These are phyloP conservation scores for Yamadazyma friedrichii DNA, from an alignment of 1,139 yeast genomes.

Conservation along the genomic window DNA sequence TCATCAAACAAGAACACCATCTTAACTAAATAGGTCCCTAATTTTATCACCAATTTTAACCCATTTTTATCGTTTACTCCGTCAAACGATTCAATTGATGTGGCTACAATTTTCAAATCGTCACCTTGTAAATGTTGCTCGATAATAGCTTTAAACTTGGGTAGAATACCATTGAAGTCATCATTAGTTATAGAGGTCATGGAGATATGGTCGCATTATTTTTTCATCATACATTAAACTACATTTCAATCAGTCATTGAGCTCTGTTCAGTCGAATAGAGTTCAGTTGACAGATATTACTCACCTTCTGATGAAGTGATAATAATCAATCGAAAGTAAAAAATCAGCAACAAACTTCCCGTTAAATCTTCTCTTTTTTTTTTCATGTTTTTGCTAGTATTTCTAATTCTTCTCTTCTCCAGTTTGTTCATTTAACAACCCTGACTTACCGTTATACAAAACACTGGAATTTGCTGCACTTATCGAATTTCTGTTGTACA, in stretches of 20 bases:
- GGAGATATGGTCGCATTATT: background rate
- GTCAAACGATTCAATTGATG: background rate
- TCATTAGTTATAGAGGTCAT: conserved; percentile 12
- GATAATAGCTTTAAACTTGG: background rate
- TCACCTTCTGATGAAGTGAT: too few relatives aligned
- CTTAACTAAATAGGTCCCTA: background rate
- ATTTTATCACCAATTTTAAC: conserved; percentile 6
- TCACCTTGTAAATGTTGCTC: background rate
- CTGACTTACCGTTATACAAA: conserved; percentile 47
- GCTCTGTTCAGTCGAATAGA: too few relatives aligned
- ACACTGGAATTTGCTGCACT: conserved; percentile 46
- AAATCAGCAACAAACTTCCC: too few relatives aligned
- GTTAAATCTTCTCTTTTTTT: too few relatives aligned
- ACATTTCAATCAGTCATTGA: too few relatives aligned
- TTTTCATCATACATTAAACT: conserved; percentile 6
- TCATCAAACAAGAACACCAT: background rate
- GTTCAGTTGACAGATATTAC: too few relatives aligned
- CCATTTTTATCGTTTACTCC: background rate
- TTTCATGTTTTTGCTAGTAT: too few relatives aligned
- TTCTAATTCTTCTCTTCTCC: conserved; percentile 23
- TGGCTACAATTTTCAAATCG: background rate
- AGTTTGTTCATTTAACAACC: conserved; percentile 44
- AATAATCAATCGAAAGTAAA: too few relatives aligned
- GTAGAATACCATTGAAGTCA: conserved; percentile 15
- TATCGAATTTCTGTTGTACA: conserved; percentile 45